These are phyloP conservation scores for Elaeagnus macrophylla DNA, from an alignment of 306 rosid genomes.

Conservation along the genomic window DNA sequence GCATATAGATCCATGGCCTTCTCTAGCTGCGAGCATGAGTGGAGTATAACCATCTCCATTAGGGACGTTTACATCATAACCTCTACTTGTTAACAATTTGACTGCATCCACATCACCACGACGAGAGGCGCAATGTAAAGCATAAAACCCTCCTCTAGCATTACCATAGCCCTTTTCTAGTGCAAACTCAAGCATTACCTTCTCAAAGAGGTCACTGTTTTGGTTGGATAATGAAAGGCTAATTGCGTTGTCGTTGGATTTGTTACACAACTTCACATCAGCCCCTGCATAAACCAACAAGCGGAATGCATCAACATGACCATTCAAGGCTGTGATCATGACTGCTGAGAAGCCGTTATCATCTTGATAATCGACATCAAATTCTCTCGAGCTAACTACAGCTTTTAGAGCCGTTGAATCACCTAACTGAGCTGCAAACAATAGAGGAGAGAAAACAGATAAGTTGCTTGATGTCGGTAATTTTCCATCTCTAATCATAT, in stretches of 20 bases:
- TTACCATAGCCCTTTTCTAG: slow-evolving; percentile 11
- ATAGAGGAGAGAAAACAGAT: slow-evolving; percentile 31
- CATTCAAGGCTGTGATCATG: slow-evolving; percentile 39
- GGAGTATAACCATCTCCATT: slow-evolving; percentile 44
- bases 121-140: slow-evolving; percentile 37
- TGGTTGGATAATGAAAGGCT: slow-evolving; percentile 26
- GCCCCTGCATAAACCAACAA: slow-evolving; percentile 46
- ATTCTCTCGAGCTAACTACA: slow-evolving; percentile 21
- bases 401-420: slow-evolving; percentile 37
- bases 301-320: slow-evolving; percentile 36
- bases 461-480: slow-evolving; percentile 32
- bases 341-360: slow-evolving; percentile 52
- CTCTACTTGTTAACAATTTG: slow-evolving; percentile 18
- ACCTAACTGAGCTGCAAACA: slow-evolving; percentile 33
- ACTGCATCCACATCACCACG: slow-evolving; percentile 29
- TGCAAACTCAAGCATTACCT: slow-evolving; percentile 31
- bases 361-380: slow-evolving; percentile 41
- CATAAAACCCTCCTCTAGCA: slow-evolving; percentile 12
- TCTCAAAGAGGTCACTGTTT: slow-evolving; percentile 28
- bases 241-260: slow-evolving; percentile 32
- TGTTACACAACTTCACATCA: slow-evolving; percentile 37
- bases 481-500: slow-evolving; percentile 26
- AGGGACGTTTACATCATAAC: slow-evolving; percentile 32
- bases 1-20: slow-evolving; percentile 27
- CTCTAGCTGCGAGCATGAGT: slow-evolving; percentile 59